Base-by-base conservation (phyloP, 306 rosid species). In the Quercus bicolor region DNA sequence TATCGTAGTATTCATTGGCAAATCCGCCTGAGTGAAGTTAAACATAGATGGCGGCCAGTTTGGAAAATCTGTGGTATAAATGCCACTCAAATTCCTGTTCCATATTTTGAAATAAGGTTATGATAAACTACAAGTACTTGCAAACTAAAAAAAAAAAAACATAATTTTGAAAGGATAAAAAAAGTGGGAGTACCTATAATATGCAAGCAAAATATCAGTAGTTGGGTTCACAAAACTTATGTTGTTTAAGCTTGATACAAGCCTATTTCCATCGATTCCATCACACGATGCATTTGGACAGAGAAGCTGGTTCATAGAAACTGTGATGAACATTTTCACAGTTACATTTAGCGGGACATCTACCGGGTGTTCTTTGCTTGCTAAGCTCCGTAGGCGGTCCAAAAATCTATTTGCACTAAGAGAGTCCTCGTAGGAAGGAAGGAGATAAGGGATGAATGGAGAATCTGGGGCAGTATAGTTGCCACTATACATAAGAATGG, bases 191-290 rank as follows among this genome's bases (percentile, higher is more conserved):
- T 40, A 40, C 45, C 45, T 40, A 40, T 40, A 40, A 40, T 40
- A 40, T 3, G 45, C 45, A 40, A 40, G 45, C 12, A 40, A 40
- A 40, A 40, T 40, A 40, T 40, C 45, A 40, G 45, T 40, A 40
- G 3, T 40, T 40, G 89, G 92, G 23, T 18, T 6, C 19, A 37
- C 74, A 56, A 85, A 90, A 31, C 88, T 88, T 70, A 83, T 78
- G 86, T 88, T 90, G 81, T 81, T 88, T 78, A 90, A 21, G 71
- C 82, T 84, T 4, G 92, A 28, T 40, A 2, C 0, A 40, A 52
- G 89, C 72, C 4, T 59, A 75, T 48, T 48, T 48, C 16, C 45
- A 40, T 40, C 0, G 45, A 40, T 40, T 3, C 45, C 45, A 40
- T 40, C 45, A 40, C 45, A 40, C 12, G 45, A 40, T 40, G 45